Percentiles rank a stretch among this genome's conserved stretches.
phyloP scores from a whole-genome alignment of 805 yeast species.

The Myxozyma geophila region DNA sequence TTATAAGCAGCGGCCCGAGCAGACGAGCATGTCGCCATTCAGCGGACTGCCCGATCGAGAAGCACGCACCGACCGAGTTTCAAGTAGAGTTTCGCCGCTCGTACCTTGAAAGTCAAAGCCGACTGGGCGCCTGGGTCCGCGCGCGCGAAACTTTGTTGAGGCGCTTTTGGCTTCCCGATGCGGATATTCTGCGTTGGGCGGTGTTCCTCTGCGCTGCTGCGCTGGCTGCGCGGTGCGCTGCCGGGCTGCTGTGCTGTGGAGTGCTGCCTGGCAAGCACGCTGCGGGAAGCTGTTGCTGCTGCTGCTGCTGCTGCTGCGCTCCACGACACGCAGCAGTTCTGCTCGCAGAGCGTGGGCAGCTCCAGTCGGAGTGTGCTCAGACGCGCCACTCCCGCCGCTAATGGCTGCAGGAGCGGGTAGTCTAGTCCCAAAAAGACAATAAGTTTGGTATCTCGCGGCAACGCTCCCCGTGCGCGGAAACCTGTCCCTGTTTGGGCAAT shows the following conservation, averaged over 20 bases:
- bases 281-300: too few relatives aligned
- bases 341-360: neutral
- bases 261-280: neutral
- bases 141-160: neutral
- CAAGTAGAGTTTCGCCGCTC: neutral
- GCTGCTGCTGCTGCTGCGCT: neutral
- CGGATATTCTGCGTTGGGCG: too few relatives aligned
- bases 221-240: too few relatives aligned
- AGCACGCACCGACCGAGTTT: neutral
- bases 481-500: neutral
- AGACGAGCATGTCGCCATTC: neutral
- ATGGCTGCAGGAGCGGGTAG: constrained; percentile 9
- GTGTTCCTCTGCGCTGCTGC: too few relatives aligned
- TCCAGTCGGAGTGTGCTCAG: neutral
- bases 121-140: neutral
- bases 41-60: neutral
- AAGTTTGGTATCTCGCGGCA: neutral
- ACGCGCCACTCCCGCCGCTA: constrained; percentile 18
- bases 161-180: constrained; percentile 16
- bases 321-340: neutral
- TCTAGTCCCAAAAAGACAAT: neutral
- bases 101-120: neutral
- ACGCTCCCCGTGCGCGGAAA: neutral
- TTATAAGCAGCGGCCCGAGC: neutral
- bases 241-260: too few relatives aligned